A percentile compares a stretch with the other conserved stretches of the same genome.
These are phyloP conservation scores for Trichosporon sp. DNA, from an alignment of 1,284 basidiomycete species.

Conservation along the genomic window DNA sequence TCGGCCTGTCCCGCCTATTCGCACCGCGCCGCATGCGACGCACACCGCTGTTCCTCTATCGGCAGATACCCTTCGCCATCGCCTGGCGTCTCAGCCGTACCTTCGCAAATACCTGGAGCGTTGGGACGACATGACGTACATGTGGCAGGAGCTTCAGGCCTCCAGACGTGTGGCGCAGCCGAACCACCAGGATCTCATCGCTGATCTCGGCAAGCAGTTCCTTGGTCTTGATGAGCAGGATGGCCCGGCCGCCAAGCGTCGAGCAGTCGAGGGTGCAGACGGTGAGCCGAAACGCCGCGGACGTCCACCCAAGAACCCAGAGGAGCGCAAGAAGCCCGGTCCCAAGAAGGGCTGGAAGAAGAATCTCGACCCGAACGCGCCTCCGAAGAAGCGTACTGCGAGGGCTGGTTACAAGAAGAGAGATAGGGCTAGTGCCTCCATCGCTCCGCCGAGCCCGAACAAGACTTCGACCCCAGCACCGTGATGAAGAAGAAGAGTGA, in stretches of 20 bases:
- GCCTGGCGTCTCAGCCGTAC: constrained; percentile 27
- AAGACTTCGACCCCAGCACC: constrained; percentile 1
- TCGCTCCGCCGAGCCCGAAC: constrained; percentile 11
- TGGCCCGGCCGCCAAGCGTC: constrained; percentile 10
- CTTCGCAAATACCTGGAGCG: constrained; percentile 38
- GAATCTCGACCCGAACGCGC: constrained; percentile 19
- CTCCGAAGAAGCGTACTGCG: constrained; percentile 12
- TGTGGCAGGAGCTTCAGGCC: constrained; percentile 29
- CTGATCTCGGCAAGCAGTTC: constrained; percentile 32
- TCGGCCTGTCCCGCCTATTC: constrained; percentile 33
- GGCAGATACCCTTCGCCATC: constrained; percentile 32
- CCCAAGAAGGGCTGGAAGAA: constrained; percentile 44
- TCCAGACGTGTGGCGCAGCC: constrained; percentile 25
- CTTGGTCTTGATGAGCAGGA: constrained; percentile 31
- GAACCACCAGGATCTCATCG: constrained; percentile 30
- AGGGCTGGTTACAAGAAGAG: constrained; percentile 12
- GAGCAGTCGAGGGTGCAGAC: background rate
- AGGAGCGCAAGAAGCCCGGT: constrained; percentile 37
- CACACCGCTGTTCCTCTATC: constrained; percentile 26
- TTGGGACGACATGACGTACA: constrained; percentile 41
- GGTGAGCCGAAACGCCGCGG: constrained; percentile 17
- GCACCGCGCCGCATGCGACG: constrained; percentile 13
- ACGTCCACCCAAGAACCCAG: constrained; percentile 19
- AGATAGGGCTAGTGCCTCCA: background rate
- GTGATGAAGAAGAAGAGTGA: background rate